Conservation (phyloP, 2,329 filamentous ascomycete species). For the Ceratocystis huliohia region DNA sequence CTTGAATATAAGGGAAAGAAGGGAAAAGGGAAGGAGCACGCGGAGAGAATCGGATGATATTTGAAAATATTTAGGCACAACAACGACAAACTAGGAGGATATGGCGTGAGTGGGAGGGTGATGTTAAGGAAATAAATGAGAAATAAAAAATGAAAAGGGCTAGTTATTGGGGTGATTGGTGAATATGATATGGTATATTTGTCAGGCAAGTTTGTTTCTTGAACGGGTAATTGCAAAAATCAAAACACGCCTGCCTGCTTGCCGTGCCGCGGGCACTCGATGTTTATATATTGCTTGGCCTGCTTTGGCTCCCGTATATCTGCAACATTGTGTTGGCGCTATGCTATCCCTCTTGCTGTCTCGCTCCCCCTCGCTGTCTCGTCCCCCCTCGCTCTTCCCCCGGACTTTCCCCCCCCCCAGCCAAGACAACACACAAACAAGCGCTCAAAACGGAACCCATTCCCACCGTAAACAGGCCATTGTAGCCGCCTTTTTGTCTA, state of each 20-base stretch:
- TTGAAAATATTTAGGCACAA: background rate
- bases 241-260: background rate
- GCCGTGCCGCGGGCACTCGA: background rate
- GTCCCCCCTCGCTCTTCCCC: background rate
- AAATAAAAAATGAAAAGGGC: too few species aligned
- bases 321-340: too few species aligned
- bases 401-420: background rate
- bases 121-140: background rate
- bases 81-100: background rate
- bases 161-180: background rate
- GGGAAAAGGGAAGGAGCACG: constrained; percentile 5
- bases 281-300: background rate
- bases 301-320: background rate
- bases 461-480: background rate
- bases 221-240: background rate
- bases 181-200: background rate
- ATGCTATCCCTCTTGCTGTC: too few species aligned
- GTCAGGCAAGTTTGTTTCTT: background rate
- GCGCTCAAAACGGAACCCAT: background rate
- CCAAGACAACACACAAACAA: background rate
- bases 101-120: background rate
- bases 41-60: constrained; percentile 11
- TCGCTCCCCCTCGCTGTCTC: too few species aligned
- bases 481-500: background rate
- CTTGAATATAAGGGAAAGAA: background rate